Conservation (phyloP, 257 asterid species). For the Przewalskia tangutica region DNA sequence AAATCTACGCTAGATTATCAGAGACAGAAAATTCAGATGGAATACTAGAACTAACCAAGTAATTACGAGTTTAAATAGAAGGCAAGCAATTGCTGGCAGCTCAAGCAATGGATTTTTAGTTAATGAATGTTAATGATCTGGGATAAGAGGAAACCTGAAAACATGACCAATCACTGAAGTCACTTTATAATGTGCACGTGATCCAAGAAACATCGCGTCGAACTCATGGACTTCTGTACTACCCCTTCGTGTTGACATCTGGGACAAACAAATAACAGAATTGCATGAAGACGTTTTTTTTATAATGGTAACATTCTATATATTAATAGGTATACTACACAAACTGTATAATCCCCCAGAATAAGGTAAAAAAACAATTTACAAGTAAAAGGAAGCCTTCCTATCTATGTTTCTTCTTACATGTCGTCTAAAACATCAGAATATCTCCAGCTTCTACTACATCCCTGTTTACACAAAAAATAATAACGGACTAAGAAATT, state of each 20-base stretch:
- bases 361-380: too few relatives aligned
- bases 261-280: constrained; percentile 17
- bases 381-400: too few relatives aligned
- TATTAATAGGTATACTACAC: too few relatives aligned
- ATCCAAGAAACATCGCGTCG: constrained; percentile 69
- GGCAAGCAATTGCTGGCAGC: constrained; percentile 9
- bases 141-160: constrained; percentile 53
- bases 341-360: too few relatives aligned
- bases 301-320: too few relatives aligned
- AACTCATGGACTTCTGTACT: constrained; percentile 86
- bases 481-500: too few relatives aligned
- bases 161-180: constrained; percentile 96
- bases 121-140: not conserved
- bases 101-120: not conserved
- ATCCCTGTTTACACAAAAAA: too few relatives aligned
- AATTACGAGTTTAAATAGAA: not conserved
- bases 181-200: constrained; percentile 55
- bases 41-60: not conserved
- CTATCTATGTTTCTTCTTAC: too few relatives aligned
- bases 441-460: too few relatives aligned
- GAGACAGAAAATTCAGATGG: constrained; percentile 18
- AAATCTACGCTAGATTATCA: constrained; percentile 65
- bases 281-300: not conserved
- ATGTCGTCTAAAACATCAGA: too few relatives aligned
- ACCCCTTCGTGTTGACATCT: constrained; percentile 81